Percentiles rank a stretch among this genome's conserved stretches.
These are phyloP conservation scores for Cercospora sp. DNA, from an alignment of 2,329 filamentous ascomycete genomes.

Conservation along the genomic window DNA sequence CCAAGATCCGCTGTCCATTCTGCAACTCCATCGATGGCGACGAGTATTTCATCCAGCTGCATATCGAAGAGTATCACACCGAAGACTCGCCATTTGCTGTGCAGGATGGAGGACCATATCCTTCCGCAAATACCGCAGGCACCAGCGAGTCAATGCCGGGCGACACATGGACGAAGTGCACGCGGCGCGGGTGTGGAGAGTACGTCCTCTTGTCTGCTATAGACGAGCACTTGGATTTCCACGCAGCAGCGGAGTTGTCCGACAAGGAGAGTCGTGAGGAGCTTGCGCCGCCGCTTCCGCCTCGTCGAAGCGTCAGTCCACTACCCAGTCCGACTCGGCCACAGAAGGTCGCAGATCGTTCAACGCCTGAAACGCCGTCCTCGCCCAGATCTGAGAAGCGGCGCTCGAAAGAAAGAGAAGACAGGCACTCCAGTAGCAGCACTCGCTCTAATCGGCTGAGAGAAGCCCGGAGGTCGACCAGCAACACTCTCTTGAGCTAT, in stretches of 20 bases:
- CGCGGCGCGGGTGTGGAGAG: conserved; percentile 47
- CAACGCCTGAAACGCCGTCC: not conserved
- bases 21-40: conserved; percentile 33
- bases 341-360: not conserved
- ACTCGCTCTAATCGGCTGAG: not conserved
- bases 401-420: not conserved
- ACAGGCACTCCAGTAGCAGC: not conserved
- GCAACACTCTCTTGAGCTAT: conserved; percentile 19
- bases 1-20: conserved; percentile 33
- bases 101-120: not conserved
- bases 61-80: conserved; percentile 40
- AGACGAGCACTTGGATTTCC: conserved; percentile 51
- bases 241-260: conserved; percentile 40
- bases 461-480: not conserved
- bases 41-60: conserved; percentile 34
- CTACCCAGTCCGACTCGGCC: conserved; percentile 3
- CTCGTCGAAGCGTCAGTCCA: conserved; percentile 19
- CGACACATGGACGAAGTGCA: conserved; percentile 42
- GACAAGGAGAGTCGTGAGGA: conserved; percentile 41
- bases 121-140: conserved; percentile 1
- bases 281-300: conserved; percentile 23
- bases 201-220: conserved; percentile 44
- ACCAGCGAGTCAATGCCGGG: conserved; percentile 22
- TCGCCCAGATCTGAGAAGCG: conserved; percentile 19
- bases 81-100: conserved; percentile 33